Evolutionary conservation across 257 asterid species (phyloP).

Genomic region (Gardenia jasminoides): DNA sequence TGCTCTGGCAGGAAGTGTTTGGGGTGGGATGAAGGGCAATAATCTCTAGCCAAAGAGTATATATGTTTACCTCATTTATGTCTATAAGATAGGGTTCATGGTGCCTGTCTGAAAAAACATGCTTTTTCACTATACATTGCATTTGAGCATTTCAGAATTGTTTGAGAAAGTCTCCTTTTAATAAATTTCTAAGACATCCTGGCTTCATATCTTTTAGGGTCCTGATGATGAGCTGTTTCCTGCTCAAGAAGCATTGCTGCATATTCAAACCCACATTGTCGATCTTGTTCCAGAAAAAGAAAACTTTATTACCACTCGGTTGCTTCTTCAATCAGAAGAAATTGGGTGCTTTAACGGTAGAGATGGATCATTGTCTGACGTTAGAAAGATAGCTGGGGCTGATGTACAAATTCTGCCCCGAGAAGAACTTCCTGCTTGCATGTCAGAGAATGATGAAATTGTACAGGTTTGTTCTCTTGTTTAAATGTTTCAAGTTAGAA

Average conservation of each 20-base stretch:
- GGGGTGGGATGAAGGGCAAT: too few species aligned
- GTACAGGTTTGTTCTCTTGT: slow-evolving; percentile 55
- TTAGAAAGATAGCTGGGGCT: slow-evolving; percentile 66
- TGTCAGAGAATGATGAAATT: slow-evolving; percentile 62
- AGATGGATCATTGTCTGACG: slow-evolving; percentile 41
- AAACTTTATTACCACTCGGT: slow-evolving; percentile 68
- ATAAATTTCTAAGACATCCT: slow-evolving; percentile 22
- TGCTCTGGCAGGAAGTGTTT: too few species aligned
- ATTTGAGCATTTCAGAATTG: background rate
- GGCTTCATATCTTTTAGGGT: slow-evolving; percentile 51
- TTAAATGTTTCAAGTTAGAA: slow-evolving; percentile 3
- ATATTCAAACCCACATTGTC: slow-evolving; percentile 81
- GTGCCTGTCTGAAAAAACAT: background rate
- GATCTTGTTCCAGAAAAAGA: slow-evolving; percentile 80
- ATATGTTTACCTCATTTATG: too few species aligned
- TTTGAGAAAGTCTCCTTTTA: background rate
- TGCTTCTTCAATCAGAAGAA: slow-evolving; percentile 79
- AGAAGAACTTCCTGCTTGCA: slow-evolving; percentile 59
- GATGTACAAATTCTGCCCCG: slow-evolving; percentile 57
- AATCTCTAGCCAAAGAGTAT: too few species aligned
- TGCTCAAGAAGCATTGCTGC: slow-evolving; percentile 98
- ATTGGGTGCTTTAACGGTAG: slow-evolving; percentile 51
- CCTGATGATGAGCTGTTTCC: slow-evolving; percentile 96
- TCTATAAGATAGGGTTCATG: too few species aligned
- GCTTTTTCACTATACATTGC: background rate